phyloP scores from a whole-genome alignment of 345 rosid genomes.

The Jatropha curcas region DNA sequence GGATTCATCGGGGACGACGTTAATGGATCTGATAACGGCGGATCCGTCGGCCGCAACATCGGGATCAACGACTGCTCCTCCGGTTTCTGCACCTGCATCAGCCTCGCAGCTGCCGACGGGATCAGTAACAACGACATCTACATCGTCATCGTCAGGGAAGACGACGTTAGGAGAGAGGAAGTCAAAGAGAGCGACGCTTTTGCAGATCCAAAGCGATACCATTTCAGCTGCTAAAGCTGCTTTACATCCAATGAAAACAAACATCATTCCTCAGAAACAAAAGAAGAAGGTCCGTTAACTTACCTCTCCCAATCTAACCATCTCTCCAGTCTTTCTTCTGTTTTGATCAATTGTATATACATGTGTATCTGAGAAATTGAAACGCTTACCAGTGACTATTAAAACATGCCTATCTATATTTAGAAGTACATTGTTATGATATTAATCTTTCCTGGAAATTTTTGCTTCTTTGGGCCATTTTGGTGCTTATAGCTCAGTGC shows the following conservation, averaged over 20 bases:
- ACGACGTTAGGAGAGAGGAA: conserved; percentile 69
- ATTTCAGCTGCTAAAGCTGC: conserved; percentile 92
- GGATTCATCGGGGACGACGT: conserved; percentile 89
- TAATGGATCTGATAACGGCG: conserved; percentile 98
- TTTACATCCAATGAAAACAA: conserved; percentile 55
- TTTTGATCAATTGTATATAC: neutral
- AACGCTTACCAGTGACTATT: neutral
- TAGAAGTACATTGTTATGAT: neutral
- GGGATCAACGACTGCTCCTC: conserved; percentile 40
- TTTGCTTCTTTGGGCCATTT: neutral
- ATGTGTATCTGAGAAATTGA: neutral
- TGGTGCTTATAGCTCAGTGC: neutral
- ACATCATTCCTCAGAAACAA: conserved; percentile 72
- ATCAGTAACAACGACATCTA: conserved; percentile 25
- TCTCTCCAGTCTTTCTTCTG: neutral
- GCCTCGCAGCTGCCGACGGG: conserved; percentile 24
- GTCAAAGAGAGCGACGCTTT: conserved; percentile 71
- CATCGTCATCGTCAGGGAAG: conserved; percentile 24
- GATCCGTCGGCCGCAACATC: conserved; percentile 54
- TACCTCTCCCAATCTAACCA: neutral
- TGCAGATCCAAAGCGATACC: conserved; percentile 96
- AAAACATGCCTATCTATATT: too few species aligned
- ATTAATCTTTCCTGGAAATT: neutral
- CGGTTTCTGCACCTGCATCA: conserved; percentile 40
- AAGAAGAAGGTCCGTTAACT: conserved; percentile 52